Evolutionary conservation across 1,284 basidiomycete genomes (phyloP).

Genomic region (Rhodotorula sp.): DNA sequence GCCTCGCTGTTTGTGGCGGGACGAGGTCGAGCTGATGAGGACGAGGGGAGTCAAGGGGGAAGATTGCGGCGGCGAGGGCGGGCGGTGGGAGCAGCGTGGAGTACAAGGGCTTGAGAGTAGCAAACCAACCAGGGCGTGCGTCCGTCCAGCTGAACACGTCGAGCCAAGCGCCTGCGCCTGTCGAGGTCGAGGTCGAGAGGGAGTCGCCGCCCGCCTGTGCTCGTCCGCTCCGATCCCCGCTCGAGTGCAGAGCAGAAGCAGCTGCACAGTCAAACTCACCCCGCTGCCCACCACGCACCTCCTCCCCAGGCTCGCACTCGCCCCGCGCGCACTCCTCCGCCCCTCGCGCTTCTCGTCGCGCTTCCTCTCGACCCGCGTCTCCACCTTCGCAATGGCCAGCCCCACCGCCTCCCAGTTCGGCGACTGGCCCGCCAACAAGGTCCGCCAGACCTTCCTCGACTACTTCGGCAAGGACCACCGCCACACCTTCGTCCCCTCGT

Average conservation of each 20-base stretch:
- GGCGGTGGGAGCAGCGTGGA: too few species aligned
- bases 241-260: too few species aligned
- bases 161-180: too few species aligned
- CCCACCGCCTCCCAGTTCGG: conserved; percentile 50
- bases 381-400: conserved; percentile 22
- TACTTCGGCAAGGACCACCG: conserved; percentile 67
- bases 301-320: background rate
- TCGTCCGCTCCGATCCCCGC: background rate
- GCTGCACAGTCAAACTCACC: background rate
- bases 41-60: background rate
- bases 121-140: too few species aligned
- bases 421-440: conserved; percentile 68
- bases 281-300: conserved; percentile 1
- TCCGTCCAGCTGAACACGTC: too few species aligned
- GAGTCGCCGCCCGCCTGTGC: too few species aligned
- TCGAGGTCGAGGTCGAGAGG: too few species aligned
- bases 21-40: background rate
- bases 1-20: too few species aligned
- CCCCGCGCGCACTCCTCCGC: background rate
- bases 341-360: background rate
- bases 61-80: too few species aligned
- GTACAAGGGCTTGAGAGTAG: too few species aligned
- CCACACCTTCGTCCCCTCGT: conserved; percentile 92
- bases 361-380: background rate
- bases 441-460: conserved; percentile 73